Conservation (phyloP, 768 basidiomycete genomes). For the Boletus insuetus region DNA sequence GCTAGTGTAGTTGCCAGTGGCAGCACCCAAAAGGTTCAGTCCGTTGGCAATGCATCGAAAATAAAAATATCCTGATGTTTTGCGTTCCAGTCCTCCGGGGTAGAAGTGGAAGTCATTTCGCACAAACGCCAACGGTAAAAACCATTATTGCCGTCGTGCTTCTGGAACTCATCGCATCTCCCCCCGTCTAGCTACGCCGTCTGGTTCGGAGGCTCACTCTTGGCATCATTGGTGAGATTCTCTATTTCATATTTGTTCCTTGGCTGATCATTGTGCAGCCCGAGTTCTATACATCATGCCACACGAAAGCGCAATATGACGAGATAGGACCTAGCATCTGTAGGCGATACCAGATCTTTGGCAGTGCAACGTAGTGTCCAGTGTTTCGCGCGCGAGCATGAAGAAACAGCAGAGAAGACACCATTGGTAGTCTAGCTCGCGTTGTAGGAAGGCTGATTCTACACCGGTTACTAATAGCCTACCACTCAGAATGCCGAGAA, state of each 20-base stretch:
- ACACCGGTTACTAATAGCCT: background rate
- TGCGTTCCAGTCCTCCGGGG: conserved; percentile 76
- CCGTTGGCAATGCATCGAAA: background rate
- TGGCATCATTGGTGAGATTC: conserved; percentile 80
- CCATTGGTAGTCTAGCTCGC: background rate
- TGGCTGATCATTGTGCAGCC: conserved; percentile 48
- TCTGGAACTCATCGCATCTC: conserved; percentile 7
- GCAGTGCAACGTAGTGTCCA: conserved; percentile 67
- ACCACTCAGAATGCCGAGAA: conserved; percentile 6
- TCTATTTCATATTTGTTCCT: background rate
- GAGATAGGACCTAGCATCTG: conserved; percentile 91
- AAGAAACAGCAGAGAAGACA: background rate
- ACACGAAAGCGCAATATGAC: conserved; percentile 93
- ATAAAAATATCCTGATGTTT: conserved; percentile 1
- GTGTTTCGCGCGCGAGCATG: background rate
- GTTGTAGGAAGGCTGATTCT: background rate
- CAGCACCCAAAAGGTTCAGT: conserved; percentile 65
- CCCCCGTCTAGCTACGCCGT: conserved; percentile 70
- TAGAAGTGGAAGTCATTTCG: conserved; percentile 97
- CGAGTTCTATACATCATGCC: conserved; percentile 93
- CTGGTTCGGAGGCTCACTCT: conserved; percentile 95
- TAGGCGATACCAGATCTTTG: conserved; percentile 91
- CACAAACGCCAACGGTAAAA: conserved; percentile 92
- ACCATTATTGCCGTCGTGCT: background rate
- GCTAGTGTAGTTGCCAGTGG: conserved; percentile 73